phyloP scores from a whole-genome alignment of 2,329 filamentous ascomycete species.

The Sporothrix brasiliensis region DNA sequence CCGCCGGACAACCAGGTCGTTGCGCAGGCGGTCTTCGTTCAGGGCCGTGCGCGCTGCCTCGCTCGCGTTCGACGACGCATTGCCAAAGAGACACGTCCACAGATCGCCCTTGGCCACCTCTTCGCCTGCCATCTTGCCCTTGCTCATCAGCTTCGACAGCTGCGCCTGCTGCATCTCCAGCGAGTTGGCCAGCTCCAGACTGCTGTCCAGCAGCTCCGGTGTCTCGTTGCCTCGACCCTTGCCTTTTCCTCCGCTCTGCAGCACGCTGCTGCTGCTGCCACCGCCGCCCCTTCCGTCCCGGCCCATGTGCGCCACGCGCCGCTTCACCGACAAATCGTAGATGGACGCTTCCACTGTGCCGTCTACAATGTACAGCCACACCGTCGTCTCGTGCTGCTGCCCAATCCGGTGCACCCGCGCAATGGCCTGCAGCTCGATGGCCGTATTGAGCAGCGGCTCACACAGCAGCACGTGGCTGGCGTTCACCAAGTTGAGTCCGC shows the following conservation, averaged over 20 bases:
- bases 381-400: conserved; percentile 82
- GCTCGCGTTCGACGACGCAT: conserved; percentile 41
- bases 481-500: conserved; percentile 87
- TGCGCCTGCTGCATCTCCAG: conserved; percentile 76
- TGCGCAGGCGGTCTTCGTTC: conserved; percentile 28
- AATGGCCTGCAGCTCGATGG: conserved; percentile 91
- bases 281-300: conserved; percentile 30
- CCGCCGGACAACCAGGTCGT: conserved; percentile 38
- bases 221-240: conserved; percentile 42
- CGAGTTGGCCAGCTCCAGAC: conserved; percentile 81
- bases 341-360: conserved; percentile 92
- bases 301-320: conserved; percentile 77
- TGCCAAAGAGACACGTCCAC: conserved; percentile 86
- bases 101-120: conserved; percentile 76
- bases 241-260: conserved; percentile 37
- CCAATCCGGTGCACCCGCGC: conserved; percentile 94
- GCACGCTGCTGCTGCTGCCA: conserved; percentile 34
- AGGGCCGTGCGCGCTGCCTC: neutral
- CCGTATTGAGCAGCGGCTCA: conserved; percentile 90
- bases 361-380: conserved; percentile 93
- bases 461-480: conserved; percentile 94
- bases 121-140: conserved; percentile 73
- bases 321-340: conserved; percentile 78
- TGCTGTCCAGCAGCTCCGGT: conserved; percentile 58
- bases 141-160: conserved; percentile 70